Evolutionary conservation across 176 grass and related monocot genomes (phyloP), one percentile per base, ranked within the genome.

Genomic region (Metroxylon sagu): DNA sequence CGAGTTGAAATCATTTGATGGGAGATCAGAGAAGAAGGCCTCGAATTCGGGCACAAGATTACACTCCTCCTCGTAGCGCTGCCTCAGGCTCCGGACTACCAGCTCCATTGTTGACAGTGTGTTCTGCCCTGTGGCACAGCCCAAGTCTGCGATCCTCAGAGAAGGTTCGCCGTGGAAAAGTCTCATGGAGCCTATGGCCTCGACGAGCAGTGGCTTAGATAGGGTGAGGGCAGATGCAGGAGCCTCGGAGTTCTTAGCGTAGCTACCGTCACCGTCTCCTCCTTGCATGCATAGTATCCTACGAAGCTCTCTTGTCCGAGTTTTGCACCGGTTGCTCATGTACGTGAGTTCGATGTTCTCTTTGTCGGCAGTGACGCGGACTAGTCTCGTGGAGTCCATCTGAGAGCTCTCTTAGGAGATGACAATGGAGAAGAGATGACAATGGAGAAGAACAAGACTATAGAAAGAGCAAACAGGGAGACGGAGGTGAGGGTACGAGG

Each of bases 1-100:
- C 5, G 53, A 52, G 58, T 72, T 79, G 76, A 79, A 79, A 31
- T 79, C 76, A 29, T 79, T 79, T n/a, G 55, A 61, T 5, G 76
- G 76, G 10, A 79, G 60, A 29, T 79, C 76, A n/a, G 67, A 79
- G 67, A 79, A 71, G 76, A 58, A 71, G 49, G 66, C 43, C 54
- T 50, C 54, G 53, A 79, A 72, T 19, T 79, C 76, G 3, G 76
- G 76, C 4, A 60, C 50, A 10, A 16, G 15, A 5, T 14, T 39
- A 18, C 35, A 10, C 0, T 39, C 50, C 19, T 49, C 19, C 19
- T 49, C 31, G 18, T 65, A 72, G 7, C 25, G 4, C 18, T 14
- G 19, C 1, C 49, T 27, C 4, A 79, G 62, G 67, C 59, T 50
- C 16, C 43, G 26, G 12, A 72, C 59, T 21, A 72, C 48, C 27